These are phyloP conservation scores for Tetrahymena malaccensis DNA, from an alignment of 73 alveolate genomes.

Conservation along the genomic window DNA sequence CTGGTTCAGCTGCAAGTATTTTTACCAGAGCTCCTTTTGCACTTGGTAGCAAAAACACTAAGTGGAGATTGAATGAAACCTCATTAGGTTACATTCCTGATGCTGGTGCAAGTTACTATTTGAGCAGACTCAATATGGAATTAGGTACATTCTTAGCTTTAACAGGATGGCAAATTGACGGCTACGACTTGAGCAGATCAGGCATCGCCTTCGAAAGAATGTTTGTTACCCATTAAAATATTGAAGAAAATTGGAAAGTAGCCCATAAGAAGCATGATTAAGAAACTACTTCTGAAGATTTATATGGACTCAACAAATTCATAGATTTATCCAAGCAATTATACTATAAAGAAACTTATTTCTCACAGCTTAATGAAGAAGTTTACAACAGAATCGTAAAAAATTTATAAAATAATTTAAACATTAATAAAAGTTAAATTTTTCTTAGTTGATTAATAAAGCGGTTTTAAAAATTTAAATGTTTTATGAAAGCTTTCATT, in stretches of 20 bases:
- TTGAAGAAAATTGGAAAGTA: background rate
- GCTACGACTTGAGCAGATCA: constrained; percentile 30
- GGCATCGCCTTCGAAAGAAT: background rate
- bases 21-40: background rate
- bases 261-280: background rate
- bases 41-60: background rate
- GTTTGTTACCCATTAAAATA: background rate
- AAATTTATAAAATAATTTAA: no score
- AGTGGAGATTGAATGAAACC: background rate
- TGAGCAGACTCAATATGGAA: constrained; percentile 54
- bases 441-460: no score
- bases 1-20: background rate
- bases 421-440: no score
- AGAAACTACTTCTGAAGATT: background rate
- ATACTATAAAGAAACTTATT: background rate
- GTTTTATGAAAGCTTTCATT: no score
- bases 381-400: background rate
- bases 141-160: constrained; percentile 50
- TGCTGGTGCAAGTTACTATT: constrained; percentile 47
- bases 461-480: no score
- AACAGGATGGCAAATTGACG: constrained; percentile 45
- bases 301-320: background rate
- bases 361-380: background rate
- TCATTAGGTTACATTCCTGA: constrained; percentile 51
- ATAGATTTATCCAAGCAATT: background rate